These are phyloP conservation scores for Mortierella claussenii DNA, from an alignment of 192 early-diverging fungal genomes.

Conservation along the genomic window DNA sequence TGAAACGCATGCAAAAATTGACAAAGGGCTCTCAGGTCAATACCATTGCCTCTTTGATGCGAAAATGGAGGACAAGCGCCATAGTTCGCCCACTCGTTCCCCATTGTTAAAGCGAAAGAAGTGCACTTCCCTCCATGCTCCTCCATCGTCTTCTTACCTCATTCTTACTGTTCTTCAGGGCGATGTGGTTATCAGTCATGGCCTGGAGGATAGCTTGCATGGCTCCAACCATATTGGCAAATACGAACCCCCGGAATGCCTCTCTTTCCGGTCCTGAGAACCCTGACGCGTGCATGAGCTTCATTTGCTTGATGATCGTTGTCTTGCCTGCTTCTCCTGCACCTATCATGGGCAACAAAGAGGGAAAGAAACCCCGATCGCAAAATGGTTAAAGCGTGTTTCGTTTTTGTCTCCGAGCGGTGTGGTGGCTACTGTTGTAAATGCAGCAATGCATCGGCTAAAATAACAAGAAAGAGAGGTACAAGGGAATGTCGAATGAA, in stretches of 20 bases:
- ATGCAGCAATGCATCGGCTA: too few species aligned
- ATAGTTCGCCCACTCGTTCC: too few species aligned
- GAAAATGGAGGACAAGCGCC: too few species aligned
- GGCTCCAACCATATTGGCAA: constrained; percentile 58
- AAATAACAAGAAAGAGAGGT: too few species aligned
- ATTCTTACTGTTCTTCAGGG: constrained; percentile 11
- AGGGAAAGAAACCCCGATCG: background rate
- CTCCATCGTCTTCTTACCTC: constrained; percentile 19
- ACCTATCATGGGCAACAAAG: constrained; percentile 36
- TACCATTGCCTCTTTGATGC: too few species aligned
- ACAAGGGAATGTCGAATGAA: too few species aligned
- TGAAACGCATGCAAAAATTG: constrained; percentile 9
- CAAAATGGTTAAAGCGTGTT: too few species aligned
- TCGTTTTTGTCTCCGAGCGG: too few species aligned
- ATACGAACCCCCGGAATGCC: constrained; percentile 56
- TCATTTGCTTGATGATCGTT: constrained; percentile 70
- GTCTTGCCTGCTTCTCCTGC: constrained; percentile 70
- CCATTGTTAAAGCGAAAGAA: too few species aligned
- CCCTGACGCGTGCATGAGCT: constrained; percentile 65
- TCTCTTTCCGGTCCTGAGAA: constrained; percentile 57
- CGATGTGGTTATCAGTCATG: constrained; percentile 37
- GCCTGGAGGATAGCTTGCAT: constrained; percentile 62
- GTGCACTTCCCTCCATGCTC: too few species aligned
- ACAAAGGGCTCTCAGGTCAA: too few species aligned
- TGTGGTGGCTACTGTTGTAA: too few species aligned